Base-by-base conservation (phyloP, 1,284 basidiomycete genomes). In the Pyrrhoderma noxium region DNA sequence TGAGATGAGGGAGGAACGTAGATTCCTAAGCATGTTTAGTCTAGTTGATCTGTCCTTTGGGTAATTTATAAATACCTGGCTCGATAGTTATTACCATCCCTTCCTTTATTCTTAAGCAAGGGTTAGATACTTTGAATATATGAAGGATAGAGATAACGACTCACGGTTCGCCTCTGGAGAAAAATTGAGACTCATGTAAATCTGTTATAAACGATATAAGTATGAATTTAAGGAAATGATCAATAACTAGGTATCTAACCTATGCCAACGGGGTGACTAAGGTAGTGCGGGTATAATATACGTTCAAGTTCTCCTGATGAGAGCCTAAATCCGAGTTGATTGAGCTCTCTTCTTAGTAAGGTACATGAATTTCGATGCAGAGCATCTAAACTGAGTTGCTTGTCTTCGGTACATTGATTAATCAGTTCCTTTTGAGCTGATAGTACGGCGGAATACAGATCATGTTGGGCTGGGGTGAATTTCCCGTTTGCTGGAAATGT, bases 81-180 rank as follows among this genome's bases (percentile, higher is more conserved):
- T 90, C 88, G 52, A 90, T 79, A 3, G 91, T 95, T 42, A 96
- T 79, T 5, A 95, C 89, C 79, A 92, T 94, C 1, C 91, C 92
- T 80, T 75, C 47, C 93, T 64, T 31, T 85, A 79, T 49, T 3
- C 44, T 36, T 5, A 36, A 1, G 37, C 16, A 34, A 19, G 49
- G 47, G 8, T 18, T 22, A 40, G n/a, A 22, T n/a, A n/a, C 5
- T 5, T 8, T 18, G 38, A 40, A 7, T 5, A 40, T 40, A 40
- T 37, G 11, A 55, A 41, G 25, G 8, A 56, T 45, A 41, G 43
- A 45, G 43, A 23, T 34, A 31, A n/a, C 1, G 27, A 62, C 74
- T 55, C 56, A 76, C 72, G 61, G 58, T 13, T 60, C 68, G 47
- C 64, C 61, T 27, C 71, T 71, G 54, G 80, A 73, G 54, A 77